Evolutionary conservation across 2,329 filamentous ascomycete species (phyloP).

Genomic region (Leptographium galeiforme): DNA sequence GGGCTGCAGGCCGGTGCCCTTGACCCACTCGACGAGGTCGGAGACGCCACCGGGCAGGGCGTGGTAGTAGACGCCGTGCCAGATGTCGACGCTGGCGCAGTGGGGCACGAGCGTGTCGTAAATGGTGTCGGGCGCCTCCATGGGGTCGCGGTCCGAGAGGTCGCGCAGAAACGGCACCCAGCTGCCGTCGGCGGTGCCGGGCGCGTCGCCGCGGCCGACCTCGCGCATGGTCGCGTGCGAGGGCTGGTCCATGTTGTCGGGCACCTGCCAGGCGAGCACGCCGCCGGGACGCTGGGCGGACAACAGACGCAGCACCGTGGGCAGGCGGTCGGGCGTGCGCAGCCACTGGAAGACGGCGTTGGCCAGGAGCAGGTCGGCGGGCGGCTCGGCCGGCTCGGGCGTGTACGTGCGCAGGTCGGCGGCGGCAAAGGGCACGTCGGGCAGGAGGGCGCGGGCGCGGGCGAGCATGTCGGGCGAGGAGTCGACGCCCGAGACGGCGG

Average conservation of each 20-base stretch:
- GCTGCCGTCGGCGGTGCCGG: conserved; percentile 8
- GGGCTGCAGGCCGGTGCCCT: conserved; percentile 40
- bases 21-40: conserved; percentile 46
- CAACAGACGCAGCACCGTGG: conserved; percentile 29
- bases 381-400: conserved; percentile 10
- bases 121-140: conserved; percentile 31
- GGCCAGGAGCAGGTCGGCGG: conserved; percentile 34
- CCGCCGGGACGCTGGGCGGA: conserved; percentile 25
- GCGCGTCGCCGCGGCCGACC: conserved; percentile 20
- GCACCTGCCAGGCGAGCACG: conserved; percentile 38
- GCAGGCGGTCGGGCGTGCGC: conserved; percentile 25
- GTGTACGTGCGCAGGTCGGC: conserved; percentile 16
- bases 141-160: conserved; percentile 25
- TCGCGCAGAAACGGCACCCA: conserved; percentile 11
- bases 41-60: conserved; percentile 29
- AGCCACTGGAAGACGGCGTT: conserved; percentile 51
- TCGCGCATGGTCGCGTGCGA: conserved; percentile 37
- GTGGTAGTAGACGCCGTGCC: conserved; percentile 41
- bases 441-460: conserved; percentile 27
- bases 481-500: conserved; percentile 37
- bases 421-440: conserved; percentile 14
- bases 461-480: conserved; percentile 41
- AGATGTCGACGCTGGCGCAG: conserved; percentile 32
- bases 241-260: conserved; percentile 33
- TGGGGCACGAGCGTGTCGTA: conserved; percentile 34